Conservation (phyloP, 1,284 basidiomycete species). For the Golubevia sp. region DNA sequence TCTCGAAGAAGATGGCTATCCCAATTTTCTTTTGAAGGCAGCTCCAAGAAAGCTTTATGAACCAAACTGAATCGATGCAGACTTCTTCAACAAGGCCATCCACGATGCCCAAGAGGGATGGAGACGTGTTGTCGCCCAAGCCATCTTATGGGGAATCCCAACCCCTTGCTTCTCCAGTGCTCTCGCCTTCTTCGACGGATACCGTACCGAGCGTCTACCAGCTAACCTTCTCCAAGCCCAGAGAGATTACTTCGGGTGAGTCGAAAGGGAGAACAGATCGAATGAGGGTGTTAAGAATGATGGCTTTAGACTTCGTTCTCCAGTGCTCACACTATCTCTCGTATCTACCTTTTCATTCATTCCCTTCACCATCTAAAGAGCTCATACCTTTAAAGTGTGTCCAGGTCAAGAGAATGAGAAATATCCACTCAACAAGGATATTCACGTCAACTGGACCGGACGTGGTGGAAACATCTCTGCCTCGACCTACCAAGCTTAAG, state of each 20-base stretch:
- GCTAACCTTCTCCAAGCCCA: slow-evolving; percentile 93
- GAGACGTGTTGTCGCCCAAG: slow-evolving; percentile 95
- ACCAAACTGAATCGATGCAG: slow-evolving; percentile 34
- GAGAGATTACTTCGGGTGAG: slow-evolving; percentile 66
- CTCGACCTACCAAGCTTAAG: slow-evolving; percentile 51
- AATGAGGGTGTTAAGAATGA: not conserved
- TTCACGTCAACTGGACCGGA: slow-evolving; percentile 61
- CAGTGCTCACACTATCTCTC: slow-evolving; percentile 65
- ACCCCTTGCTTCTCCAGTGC: slow-evolving; percentile 95
- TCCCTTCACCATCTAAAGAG: slow-evolving; percentile 3
- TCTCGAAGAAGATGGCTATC: too few relatives aligned
- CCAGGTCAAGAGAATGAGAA: slow-evolving; percentile 46
- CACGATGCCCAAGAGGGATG: slow-evolving; percentile 96
- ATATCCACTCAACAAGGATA: slow-evolving; percentile 39
- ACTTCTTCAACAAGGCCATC: slow-evolving; percentile 95
- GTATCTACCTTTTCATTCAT: too few relatives aligned
- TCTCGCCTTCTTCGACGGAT: slow-evolving; percentile 98
- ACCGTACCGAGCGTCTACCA: slow-evolving; percentile 81
- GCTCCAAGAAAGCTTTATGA: too few relatives aligned
- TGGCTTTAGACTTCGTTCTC: slow-evolving; percentile 75
- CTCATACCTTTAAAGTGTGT: slow-evolving; percentile 56
- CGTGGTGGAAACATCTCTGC: slow-evolving; percentile 56
- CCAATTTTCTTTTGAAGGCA: too few relatives aligned
- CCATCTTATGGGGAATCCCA: slow-evolving; percentile 95
- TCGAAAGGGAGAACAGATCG: not conserved